A percentile compares a stretch with the other conserved stretches of the same genome.
Conservation (phyloP, 208 protist genomes). For the Leishmania tarentolae region DNA sequence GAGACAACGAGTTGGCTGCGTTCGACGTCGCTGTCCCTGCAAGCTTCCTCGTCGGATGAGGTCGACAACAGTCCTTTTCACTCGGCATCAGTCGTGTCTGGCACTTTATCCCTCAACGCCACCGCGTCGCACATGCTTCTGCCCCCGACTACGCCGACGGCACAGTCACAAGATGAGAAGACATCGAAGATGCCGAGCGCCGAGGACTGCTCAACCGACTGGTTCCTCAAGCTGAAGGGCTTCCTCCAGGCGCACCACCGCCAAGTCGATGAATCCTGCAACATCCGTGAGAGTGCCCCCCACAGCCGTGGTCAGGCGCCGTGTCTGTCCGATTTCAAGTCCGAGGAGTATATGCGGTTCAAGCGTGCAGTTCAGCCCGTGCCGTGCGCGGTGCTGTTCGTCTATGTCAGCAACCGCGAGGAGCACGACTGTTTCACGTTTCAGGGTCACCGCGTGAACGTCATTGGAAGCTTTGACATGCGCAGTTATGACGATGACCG, state of each 20-base stretch:
- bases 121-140: constrained; percentile 1
- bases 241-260: constrained; percentile 4
- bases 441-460: constrained; percentile 57
- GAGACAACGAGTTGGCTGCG: constrained; percentile 5
- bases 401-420: constrained; percentile 62
- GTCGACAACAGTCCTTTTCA: neutral
- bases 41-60: constrained; percentile 6
- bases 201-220: constrained; percentile 11
- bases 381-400: constrained; percentile 66
- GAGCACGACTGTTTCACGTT: constrained; percentile 71
- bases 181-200: neutral
- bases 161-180: neutral
- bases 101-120: constrained; percentile 3
- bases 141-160: neutral
- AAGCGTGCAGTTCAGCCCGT: constrained; percentile 60
- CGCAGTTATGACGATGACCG: constrained; percentile 2
- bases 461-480: constrained; percentile 70
- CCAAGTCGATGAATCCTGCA: neutral
- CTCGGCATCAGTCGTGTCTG: neutral
- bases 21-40: constrained; percentile 1
- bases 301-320: neutral
- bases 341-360: constrained; percentile 21
- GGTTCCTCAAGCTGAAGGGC: constrained; percentile 7
- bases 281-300: neutral
- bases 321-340: constrained; percentile 5